Evolutionary conservation across 225 moss, liverwort and hornwort species (phyloP), one percentile per base, ranked within the genome.

Genomic region (Sphagnum contortum): DNA sequence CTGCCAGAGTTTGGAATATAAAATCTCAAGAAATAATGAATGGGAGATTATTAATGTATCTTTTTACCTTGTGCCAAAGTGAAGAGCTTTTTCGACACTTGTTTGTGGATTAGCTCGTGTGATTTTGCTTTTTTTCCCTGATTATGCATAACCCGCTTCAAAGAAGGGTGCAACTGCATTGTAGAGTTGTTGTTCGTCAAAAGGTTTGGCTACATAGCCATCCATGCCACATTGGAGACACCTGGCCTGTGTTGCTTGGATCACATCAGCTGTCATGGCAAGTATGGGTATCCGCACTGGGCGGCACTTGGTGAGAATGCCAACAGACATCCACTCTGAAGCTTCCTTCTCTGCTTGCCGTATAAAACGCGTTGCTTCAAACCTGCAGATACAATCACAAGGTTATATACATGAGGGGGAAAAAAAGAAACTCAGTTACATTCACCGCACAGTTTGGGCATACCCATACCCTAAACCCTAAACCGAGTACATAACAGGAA

Each of bases 241-340:
- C 72, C 83, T 83, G 57, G 76, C 83, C 12, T 80, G 79, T 29
- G 87, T 87, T 49, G 87, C 87, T 75, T 83, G 87, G 64, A 87
- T 87, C 5, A 87, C 87, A 49, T 87, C 87, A 14, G 87, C 87
- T 61, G 87, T 87, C 87, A 87, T 87, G 14, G 87, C 87, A 68
- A 83, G 67, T 49, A 87, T 87, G 55, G 87, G 87, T 64, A 80
- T 78, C 65, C 77, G 87, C 61, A 72, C 69, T 64, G 69, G 73
- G 68, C 73, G 69, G 51, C 77, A 79, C 67, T 80, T 62, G 63
- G 73, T 74, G 14, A 79, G 70, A 61, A 75, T 60, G 50, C 78
- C 77, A 8, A 74, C 68, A 29, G 81, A 79, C 62, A 79, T 68
- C 76, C 79, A 74, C 64, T 80, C 80, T 68, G 70, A 75, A 54